Base-by-base conservation (phyloP, 257 asterid genomes). In the Dorcoceras hygrometricum region DNA sequence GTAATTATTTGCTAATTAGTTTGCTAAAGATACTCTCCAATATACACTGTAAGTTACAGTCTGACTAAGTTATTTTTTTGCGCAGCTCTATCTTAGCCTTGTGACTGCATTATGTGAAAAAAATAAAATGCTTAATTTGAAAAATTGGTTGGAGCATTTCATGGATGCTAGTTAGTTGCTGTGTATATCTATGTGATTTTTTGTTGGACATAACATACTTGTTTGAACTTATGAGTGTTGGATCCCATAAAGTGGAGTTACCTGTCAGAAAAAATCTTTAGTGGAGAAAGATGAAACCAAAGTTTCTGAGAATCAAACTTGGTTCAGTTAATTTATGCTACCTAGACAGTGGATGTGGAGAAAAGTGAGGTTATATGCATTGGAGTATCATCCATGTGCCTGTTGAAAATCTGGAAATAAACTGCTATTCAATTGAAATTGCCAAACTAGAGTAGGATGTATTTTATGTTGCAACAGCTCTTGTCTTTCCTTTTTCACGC, bases 1-100 rank as follows among this genome's bases (percentile, higher is more conserved):
- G 83, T 77, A 84, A 85, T 77, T 82, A 86, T 82, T 78, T 90
- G 65, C 65, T 94, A 65, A 78, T 85, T 76, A 88, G 86, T 82
- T 82, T 94, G 76, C 88, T 94, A 26, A 85, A 92, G 87, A 83
- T 90, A 78, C 97, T 94, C 77, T 76, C 97, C 73, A 85, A 88
- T 75, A 63, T 84, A 75, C 95, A 88, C 23, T 65, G 97, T 90
- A 79, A 88, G 96, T 79, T 29, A 55, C 50, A 55, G 19, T 57
- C 58, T 34, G 23, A 23, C 10, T 43, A 12, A 24, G 22, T 2
- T 59, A 26, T 28, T 68, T 69, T n/a, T 27, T 46, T 67, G 54
- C 24, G n/a, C n/a, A n/a, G 50, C 67, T 39, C 51, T 65, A 53
- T 74, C 65, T 48, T 67, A 31, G 53, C 28, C 46, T 6, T 61